Evolutionary conservation across 495 filamentous ascomycete species (phyloP), one percentile per base, ranked within the genome.

Genomic region (Terfezia boudieri): DNA sequence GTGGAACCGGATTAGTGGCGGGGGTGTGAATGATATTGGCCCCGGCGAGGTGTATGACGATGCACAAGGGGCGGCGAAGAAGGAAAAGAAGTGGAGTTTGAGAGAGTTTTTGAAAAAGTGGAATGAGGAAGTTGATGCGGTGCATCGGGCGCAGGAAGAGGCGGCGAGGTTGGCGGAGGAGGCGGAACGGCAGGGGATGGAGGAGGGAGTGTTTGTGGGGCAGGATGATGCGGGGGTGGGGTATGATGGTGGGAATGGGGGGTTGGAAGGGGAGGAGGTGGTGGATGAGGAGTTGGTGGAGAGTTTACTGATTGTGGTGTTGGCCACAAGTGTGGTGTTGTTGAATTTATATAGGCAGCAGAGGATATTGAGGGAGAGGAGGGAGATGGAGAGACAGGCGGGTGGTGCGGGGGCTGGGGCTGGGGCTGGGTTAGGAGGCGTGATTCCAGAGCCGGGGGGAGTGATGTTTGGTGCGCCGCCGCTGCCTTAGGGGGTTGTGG

Each of bases 1-100:
- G 56, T 99, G 90, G 90, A 96, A 99, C 57, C 84, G 80, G 0
- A 71, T 96, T 55, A 95, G 86, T 0, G 75, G 87, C 62, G 90
- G 90, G 16, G 76, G 82, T 48, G 75, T 96, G 59, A 93, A 96
- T 58, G 81, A 80, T 8, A 95, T 99, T 53, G 83, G 80, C 53
- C 82, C 90, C 49, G 20, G 20, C 20, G 88, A 51, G n/a, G 22
- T 6, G 14, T 48, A 14, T 48, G 4, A 20, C 20, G 49, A 23
- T 9, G 0, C 17, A 8, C 41, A 46, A 8, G 41, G 41, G 8
- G 3, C 41, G 41, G 41, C 4, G 26, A 32, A 32, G 7, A 32
- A 32, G 7, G 26, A 32, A 32, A 32, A 7, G 26, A n/a, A 12
- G n/a, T 32, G 16, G 49, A 12, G 60, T 9, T 48, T 65, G 55